Percentiles rank a stretch among this genome's conserved stretches.
Conservation (phyloP, 176 grass and related monocot genomes). For the Bonia amplexicaulis region DNA sequence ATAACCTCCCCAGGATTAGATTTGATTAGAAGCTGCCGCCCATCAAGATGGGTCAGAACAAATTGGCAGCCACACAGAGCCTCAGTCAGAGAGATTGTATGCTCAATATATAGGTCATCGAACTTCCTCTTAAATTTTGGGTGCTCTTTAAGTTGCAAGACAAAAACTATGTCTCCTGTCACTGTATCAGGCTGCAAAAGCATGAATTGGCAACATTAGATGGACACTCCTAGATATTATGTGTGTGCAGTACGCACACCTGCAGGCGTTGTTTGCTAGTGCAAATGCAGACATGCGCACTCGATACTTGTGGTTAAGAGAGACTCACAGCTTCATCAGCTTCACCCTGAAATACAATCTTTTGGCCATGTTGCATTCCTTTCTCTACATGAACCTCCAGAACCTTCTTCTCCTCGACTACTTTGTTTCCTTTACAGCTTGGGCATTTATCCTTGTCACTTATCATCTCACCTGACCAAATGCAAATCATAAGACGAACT, state of each 20-base stretch:
- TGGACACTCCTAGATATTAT: neutral
- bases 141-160: slow-evolving; percentile 93
- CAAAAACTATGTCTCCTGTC: slow-evolving; percentile 88
- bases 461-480: slow-evolving; percentile 76
- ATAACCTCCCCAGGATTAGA: slow-evolving; percentile 85
- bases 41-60: slow-evolving; percentile 84
- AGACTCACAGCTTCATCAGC: slow-evolving; percentile 93
- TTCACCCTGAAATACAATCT: slow-evolving; percentile 94
- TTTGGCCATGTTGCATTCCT: slow-evolving; percentile 94
- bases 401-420: slow-evolving; percentile 79
- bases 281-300: neutral
- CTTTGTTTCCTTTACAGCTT: slow-evolving; percentile 70
- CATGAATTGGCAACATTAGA: neutral
- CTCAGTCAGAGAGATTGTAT: slow-evolving; percentile 73
- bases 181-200: slow-evolving; percentile 75
- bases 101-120: slow-evolving; percentile 75
- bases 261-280: neutral
- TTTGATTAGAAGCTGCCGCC: slow-evolving; percentile 81
- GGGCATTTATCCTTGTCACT: slow-evolving; percentile 85
- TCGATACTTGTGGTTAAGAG: neutral
- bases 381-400: slow-evolving; percentile 93
- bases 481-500: slow-evolving; percentile 16
- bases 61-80: slow-evolving; percentile 94
- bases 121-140: slow-evolving; percentile 85
- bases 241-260: neutral